Evolutionary conservation across 345 rosid genomes (phyloP).

Genomic region (Syzygium oleosum): DNA sequence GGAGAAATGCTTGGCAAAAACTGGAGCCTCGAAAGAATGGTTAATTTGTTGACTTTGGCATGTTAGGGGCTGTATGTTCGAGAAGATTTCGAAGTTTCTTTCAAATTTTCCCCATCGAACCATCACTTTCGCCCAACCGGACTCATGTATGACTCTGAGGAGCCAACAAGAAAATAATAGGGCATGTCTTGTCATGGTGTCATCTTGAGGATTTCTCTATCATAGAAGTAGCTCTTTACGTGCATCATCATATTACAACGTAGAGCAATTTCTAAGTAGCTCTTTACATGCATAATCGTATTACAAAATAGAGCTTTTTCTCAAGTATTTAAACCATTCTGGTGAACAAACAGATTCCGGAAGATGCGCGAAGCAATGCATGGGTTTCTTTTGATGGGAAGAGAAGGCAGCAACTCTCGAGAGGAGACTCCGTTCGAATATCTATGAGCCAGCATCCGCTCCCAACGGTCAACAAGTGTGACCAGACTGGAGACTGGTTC

Average conservation of each 20-base stretch:
- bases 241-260: neutral
- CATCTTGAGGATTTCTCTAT: neutral
- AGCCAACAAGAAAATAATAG: neutral
- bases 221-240: neutral
- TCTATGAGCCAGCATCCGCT: slow-evolving; percentile 95
- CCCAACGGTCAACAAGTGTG: slow-evolving; percentile 88
- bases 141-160: neutral
- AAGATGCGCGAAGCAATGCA: slow-evolving; percentile 91
- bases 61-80: neutral
- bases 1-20: neutral
- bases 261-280: neutral
- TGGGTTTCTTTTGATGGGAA: slow-evolving; percentile 99
- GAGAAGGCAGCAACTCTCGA: slow-evolving; percentile 94
- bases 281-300: neutral
- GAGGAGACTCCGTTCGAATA: slow-evolving; percentile 87
- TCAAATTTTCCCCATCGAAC: neutral
- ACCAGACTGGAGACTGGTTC: slow-evolving; percentile 98
- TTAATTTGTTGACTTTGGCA: neutral
- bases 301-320: neutral
- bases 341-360: slow-evolving; percentile 56
- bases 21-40: neutral
- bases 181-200: neutral
- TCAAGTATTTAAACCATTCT: neutral
- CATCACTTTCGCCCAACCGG: neutral
- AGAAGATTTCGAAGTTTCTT: neutral